Conservation (phyloP, 108 stramenopile species). For the Pseudonitzschia pungens region DNA sequence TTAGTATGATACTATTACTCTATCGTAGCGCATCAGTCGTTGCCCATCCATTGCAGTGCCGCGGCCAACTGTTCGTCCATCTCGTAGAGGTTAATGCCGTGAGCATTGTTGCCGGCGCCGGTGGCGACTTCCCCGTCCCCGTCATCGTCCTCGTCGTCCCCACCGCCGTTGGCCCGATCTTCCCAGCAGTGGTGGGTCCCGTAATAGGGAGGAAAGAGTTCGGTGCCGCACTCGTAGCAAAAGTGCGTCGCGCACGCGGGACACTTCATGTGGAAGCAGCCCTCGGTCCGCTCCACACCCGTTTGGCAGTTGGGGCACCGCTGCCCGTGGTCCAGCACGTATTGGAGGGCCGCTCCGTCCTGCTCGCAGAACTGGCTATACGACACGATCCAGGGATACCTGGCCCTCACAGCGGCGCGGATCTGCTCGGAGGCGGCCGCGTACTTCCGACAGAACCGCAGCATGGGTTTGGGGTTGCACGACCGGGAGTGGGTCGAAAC, state of each 20-base stretch:
- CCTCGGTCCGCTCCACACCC: slow-evolving; percentile 49
- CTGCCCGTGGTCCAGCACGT: slow-evolving; percentile 48
- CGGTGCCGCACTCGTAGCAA: slow-evolving; percentile 59
- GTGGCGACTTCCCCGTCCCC: neutral
- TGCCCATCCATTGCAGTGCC: neutral
- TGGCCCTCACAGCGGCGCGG: slow-evolving; percentile 28
- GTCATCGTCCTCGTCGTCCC: neutral
- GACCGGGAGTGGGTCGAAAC: neutral
- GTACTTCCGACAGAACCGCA: slow-evolving; percentile 37
- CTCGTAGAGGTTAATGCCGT: neutral
- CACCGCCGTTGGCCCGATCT: slow-evolving; percentile 11
- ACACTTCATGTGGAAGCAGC: slow-evolving; percentile 60
- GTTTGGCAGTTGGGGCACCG: slow-evolving; percentile 43
- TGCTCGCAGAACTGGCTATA: slow-evolving; percentile 33
- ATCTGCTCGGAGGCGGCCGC: slow-evolving; percentile 28
- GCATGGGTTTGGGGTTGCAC: slow-evolving; percentile 16
- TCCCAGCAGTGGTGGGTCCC: slow-evolving; percentile 67
- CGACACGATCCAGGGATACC: slow-evolving; percentile 45
- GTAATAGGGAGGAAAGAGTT: slow-evolving; percentile 51
- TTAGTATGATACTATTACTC: too few species aligned
- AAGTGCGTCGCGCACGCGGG: slow-evolving; percentile 51
- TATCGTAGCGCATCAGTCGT: neutral
- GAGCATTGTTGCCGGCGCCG: neutral
- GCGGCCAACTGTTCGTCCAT: neutral
- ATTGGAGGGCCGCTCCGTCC: slow-evolving; percentile 28